phyloP scores from a whole-genome alignment of 768 basidiomycete species.

The Suillus decipiens region DNA sequence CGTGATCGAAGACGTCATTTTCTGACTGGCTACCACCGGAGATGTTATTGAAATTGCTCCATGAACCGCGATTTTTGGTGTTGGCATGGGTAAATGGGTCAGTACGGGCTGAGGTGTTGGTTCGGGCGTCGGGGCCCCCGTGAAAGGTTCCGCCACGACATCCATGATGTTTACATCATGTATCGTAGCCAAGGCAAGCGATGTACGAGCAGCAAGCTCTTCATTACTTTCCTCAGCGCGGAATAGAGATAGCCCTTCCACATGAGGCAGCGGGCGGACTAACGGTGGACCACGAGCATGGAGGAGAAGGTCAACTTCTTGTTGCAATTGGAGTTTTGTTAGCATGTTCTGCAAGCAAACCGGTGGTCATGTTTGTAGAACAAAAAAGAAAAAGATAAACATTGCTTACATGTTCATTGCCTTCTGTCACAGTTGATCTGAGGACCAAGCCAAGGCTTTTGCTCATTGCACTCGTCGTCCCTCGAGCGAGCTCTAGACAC shows the following conservation, averaged over 20 bases:
- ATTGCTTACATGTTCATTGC: slow-evolving; percentile 31
- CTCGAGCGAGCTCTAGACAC: slow-evolving; percentile 50
- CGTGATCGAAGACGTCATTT: neutral
- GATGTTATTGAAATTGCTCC: neutral
- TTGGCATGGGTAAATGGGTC: slow-evolving; percentile 5
- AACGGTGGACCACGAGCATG: slow-evolving; percentile 83
- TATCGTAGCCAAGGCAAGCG: slow-evolving; percentile 37
- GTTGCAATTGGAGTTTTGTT: slow-evolving; percentile 27
- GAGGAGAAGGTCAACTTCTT: slow-evolving; percentile 59
- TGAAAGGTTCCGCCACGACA: slow-evolving; percentile 5
- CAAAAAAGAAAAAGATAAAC: neutral
- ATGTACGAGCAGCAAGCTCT: slow-evolving; percentile 50
- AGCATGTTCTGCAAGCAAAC: slow-evolving; percentile 18
- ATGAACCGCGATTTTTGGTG: slow-evolving; percentile 5
- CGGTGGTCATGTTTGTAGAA: slow-evolving; percentile 4
- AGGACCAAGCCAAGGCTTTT: slow-evolving; percentile 61
- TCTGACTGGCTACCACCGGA: neutral
- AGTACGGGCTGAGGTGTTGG: slow-evolving; percentile 3
- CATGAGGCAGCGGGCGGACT: slow-evolving; percentile 62
- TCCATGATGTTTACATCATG: slow-evolving; percentile 9
- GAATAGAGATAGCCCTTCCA: slow-evolving; percentile 64
- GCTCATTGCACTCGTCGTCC: slow-evolving; percentile 60
- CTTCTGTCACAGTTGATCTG: slow-evolving; percentile 34
- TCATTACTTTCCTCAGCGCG: slow-evolving; percentile 64
- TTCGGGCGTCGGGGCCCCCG: slow-evolving; percentile 1